Evolutionary conservation across 345 rosid genomes (phyloP).

Genomic region (Citrus sinensis): DNA sequence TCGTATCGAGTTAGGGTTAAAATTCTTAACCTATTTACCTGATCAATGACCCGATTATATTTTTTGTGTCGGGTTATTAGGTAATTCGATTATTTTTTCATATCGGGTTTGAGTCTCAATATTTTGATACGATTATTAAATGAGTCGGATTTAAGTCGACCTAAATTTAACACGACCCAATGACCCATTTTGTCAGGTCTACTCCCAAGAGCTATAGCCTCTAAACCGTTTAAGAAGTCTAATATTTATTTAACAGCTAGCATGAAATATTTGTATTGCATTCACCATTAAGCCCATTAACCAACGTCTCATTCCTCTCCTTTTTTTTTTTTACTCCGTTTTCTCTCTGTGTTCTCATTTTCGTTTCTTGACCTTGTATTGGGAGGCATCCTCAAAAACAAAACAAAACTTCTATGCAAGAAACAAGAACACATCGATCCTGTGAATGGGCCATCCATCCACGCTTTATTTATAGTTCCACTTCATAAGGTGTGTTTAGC

Average conservation of each 20-base stretch:
- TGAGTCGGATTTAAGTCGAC: no score
- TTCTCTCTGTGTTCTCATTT: not conserved
- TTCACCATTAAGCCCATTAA: slow-evolving; percentile 28
- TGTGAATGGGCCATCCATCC: slow-evolving; percentile 2
- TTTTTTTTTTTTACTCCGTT: not conserved
- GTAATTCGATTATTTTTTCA: no score
- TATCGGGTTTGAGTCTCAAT: no score
- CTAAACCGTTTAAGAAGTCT: slow-evolving; percentile 43
- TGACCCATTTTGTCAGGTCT: no score
- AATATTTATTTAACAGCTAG: slow-evolving; percentile 50
- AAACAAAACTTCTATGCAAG: not conserved
- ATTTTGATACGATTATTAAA: no score
- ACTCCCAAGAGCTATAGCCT: not conserved
- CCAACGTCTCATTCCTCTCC: slow-evolving; percentile 22
- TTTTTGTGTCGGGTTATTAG: no score
- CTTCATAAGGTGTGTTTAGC: slow-evolving; percentile 34
- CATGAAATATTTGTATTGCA: slow-evolving; percentile 22
- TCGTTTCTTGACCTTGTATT: not conserved
- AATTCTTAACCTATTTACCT: no score
- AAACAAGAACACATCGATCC: slow-evolving; percentile 16
- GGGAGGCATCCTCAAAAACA: no score
- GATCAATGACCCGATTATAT: no score
- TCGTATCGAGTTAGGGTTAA: no score
- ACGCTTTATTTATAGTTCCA: slow-evolving; percentile 11
- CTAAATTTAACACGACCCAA: no score